Evolutionary conservation across 108 stramenopile genomes (phyloP), one percentile per base, ranked within the genome.

Genomic region (Parietichytrium sp.): DNA sequence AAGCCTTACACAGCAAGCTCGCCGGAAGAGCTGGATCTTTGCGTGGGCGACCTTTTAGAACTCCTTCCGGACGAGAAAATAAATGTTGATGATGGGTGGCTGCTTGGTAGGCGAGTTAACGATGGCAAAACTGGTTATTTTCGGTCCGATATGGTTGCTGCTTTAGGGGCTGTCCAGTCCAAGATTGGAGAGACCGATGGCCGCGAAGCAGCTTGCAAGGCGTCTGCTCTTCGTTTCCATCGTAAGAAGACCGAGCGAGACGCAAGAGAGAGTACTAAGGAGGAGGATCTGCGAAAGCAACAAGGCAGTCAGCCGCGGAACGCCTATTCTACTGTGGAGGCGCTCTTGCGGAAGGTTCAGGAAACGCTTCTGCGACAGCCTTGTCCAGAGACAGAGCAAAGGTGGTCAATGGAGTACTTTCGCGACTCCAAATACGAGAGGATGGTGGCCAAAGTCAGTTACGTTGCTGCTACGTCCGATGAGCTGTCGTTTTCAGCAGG

Each of bases 11-110:
- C 33, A 16, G 55, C 55, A 23, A 16, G 55, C 13, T 16, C 16
- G 12, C 18, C 55, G 7, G 55, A 72, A 23, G 55, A 72, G 55
- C 33, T 72, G 4, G 33, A 30, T 23, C 42, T 72, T 18, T 38
- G 38, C 36, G 25, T 38, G 29, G 55, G 55, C 18, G 55, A 72
- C 18, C 16, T 72, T 42, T 18, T 72, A 6, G 55, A 72, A 38
- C 55, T 72, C 16, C 42, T 72, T 38, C 33, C 18, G 55, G 55
- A 72, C 13, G 55, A 72, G 55, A 72, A 72, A 18, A 42, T 72
- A 42, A 30, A 18, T 23, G 42, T 72, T 18, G 55, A 72, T 23
- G 55, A 72, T 23, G 55, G 55, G 8, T 72, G 55, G 55, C 38
- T 72, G 4, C 55, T 72, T 4, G 55, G 55, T 23, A 30, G 55